Evolutionary conservation across 2,329 filamentous ascomycete species (phyloP).

Genomic region (Cytospora mali): DNA sequence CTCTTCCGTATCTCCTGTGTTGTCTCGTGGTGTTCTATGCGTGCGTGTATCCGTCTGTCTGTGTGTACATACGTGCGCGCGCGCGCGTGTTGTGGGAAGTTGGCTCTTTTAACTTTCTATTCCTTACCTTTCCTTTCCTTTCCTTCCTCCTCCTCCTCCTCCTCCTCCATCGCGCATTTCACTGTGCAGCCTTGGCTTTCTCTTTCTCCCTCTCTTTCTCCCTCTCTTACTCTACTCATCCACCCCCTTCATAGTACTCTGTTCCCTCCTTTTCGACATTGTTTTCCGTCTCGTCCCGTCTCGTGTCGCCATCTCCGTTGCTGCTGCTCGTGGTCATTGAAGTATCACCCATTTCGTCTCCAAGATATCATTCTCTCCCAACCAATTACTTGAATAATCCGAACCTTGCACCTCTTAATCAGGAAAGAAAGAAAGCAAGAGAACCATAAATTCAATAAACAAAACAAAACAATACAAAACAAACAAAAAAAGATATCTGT

Average conservation of each 20-base stretch:
- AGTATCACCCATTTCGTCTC: constrained; percentile 9
- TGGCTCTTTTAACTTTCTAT: constrained; percentile 9
- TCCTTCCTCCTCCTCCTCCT: background rate
- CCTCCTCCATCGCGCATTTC: constrained; percentile 5
- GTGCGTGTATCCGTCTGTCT: background rate
- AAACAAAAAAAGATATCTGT: background rate
- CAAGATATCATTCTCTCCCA: background rate
- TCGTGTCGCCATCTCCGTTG: constrained; percentile 6
- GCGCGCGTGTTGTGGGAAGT: constrained; percentile 12
- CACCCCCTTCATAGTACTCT: too few species aligned
- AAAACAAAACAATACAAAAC: background rate
- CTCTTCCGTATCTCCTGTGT: constrained; percentile 1
- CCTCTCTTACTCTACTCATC: background rate
- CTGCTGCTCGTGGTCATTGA: background rate
- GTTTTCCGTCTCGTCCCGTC: too few species aligned
- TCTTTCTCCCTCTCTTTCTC: background rate
- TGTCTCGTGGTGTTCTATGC: background rate
- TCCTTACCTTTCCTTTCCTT: constrained; percentile 14
- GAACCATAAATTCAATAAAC: background rate
- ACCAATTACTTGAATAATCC: background rate
- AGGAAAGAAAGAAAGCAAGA: background rate
- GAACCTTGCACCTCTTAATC: background rate
- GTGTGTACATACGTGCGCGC: background rate
- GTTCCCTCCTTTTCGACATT: constrained; percentile 7
- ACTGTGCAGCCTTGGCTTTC: constrained; percentile 4